These are phyloP conservation scores for Mycena haematopus DNA, from an alignment of 768 basidiomycete species.

Conservation along the genomic window DNA sequence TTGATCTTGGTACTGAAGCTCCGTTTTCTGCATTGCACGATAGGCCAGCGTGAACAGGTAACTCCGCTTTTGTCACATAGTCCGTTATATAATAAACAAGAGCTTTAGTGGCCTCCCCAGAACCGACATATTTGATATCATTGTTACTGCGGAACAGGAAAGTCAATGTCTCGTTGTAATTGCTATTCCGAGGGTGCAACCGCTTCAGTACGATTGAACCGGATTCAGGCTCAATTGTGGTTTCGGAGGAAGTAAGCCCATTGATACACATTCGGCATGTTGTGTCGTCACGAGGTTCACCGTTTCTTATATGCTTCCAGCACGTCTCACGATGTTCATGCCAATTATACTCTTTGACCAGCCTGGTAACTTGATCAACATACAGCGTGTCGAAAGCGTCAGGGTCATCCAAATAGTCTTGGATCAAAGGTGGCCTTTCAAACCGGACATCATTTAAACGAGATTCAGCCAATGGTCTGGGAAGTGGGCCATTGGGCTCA, in stretches of 20 bases:
- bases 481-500: no score
- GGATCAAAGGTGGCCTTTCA: no score
- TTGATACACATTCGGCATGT: not conserved
- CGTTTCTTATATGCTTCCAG: not conserved
- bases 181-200: constrained; percentile 11
- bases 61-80: constrained; percentile 40
- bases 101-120: constrained; percentile 37
- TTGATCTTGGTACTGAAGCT: not conserved
- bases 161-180: constrained; percentile 6
- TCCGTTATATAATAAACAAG: constrained; percentile 43
- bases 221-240: not conserved
- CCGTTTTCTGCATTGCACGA: constrained; percentile 13
- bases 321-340: not conserved
- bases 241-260: not conserved
- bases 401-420: no score
- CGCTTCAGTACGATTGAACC: constrained; percentile 16
- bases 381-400: no score
- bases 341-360: not conserved
- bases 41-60: constrained; percentile 30
- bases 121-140: constrained; percentile 41
- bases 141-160: constrained; percentile 35
- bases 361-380: no score
- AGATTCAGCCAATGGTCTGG: no score
- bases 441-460: no score
- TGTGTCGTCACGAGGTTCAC: not conserved